These are phyloP conservation scores for Pseudozyma sp. DNA, from an alignment of 1,284 basidiomycete species.

Conservation along the genomic window DNA sequence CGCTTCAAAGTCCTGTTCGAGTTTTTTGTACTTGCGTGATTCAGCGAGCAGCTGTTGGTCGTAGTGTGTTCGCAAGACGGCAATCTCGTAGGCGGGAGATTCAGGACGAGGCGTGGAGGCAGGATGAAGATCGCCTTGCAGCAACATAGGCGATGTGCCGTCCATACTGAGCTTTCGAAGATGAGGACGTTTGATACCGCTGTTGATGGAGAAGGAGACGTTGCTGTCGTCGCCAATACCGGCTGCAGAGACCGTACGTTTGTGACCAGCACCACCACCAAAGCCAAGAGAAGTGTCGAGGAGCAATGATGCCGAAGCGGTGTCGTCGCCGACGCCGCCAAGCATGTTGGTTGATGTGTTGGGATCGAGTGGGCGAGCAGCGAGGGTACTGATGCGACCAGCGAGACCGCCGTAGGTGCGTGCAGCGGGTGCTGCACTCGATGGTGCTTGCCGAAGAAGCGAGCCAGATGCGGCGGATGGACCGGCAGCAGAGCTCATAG, in stretches of 20 bases:
- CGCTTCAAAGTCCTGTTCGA: slow-evolving; percentile 53
- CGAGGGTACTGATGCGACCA: slow-evolving; percentile 35
- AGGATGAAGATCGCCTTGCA: slow-evolving; percentile 32
- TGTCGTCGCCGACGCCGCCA: slow-evolving; percentile 14
- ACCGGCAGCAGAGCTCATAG: slow-evolving; percentile 4
- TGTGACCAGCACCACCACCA: slow-evolving; percentile 9
- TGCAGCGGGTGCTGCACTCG: slow-evolving; percentile 28
- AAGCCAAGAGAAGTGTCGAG: slow-evolving; percentile 32
- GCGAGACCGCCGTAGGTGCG: slow-evolving; percentile 36
- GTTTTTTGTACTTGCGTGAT: slow-evolving; percentile 50
- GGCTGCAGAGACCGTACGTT: slow-evolving; percentile 35
- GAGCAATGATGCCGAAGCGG: slow-evolving; percentile 27
- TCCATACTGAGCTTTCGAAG: slow-evolving; percentile 43
- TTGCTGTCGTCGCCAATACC: slow-evolving; percentile 32
- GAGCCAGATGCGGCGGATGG: slow-evolving; percentile 5
- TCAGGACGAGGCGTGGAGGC: slow-evolving; percentile 33
- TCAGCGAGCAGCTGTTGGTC: slow-evolving; percentile 57
- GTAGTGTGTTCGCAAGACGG: slow-evolving; percentile 53
- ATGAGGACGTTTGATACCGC: slow-evolving; percentile 28
- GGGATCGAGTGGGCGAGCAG: slow-evolving; percentile 30
- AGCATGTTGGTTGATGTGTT: slow-evolving; percentile 30
- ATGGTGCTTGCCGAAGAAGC: slow-evolving; percentile 26
- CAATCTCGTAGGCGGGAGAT: slow-evolving; percentile 50
- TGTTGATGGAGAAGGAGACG: slow-evolving; percentile 23
- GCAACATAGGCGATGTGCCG: slow-evolving; percentile 34